These are phyloP conservation scores for Globisporangium paroecandrum DNA, from an alignment of 352 stramenopile species.

Conservation along the genomic window DNA sequence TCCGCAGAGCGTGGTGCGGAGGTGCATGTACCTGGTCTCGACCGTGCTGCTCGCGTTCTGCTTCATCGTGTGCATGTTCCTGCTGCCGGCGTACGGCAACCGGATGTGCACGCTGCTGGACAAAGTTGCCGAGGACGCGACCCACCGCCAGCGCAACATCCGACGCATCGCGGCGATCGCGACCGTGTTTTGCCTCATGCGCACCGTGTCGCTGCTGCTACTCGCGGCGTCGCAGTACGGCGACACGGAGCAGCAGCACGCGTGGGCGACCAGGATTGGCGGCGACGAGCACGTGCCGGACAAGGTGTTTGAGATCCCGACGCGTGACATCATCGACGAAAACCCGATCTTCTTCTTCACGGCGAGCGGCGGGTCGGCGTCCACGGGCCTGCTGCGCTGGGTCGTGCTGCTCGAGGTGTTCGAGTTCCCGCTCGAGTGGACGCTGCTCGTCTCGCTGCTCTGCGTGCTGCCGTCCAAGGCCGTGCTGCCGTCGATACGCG, in stretches of 20 bases:
- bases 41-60: slow-evolving; percentile 44
- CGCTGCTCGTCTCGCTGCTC: slow-evolving; percentile 51
- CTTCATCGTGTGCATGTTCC: slow-evolving; percentile 44
- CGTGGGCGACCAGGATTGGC: not conserved
- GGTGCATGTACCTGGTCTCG: slow-evolving; percentile 44
- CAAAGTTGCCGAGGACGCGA: slow-evolving; percentile 50
- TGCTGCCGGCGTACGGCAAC: slow-evolving; percentile 49
- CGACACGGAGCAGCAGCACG: slow-evolving; percentile 15
- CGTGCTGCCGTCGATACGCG: slow-evolving; percentile 49
- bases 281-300: slow-evolving; percentile 9
- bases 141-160: slow-evolving; percentile 51
- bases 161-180: slow-evolving; percentile 55
- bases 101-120: slow-evolving; percentile 54
- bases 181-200: slow-evolving; percentile 54
- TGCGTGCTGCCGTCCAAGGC: slow-evolving; percentile 53
- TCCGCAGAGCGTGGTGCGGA: slow-evolving; percentile 27
- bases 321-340: slow-evolving; percentile 44
- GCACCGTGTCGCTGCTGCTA: slow-evolving; percentile 40
- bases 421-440: slow-evolving; percentile 61
- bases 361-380: slow-evolving; percentile 19
- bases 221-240: slow-evolving; percentile 42
- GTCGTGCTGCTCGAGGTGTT: slow-evolving; percentile 57
- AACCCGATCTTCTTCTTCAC: slow-evolving; percentile 71
- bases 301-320: slow-evolving; percentile 31
- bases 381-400: slow-evolving; percentile 40